Percentiles rank a stretch among this genome's conserved stretches.
Evolutionary conservation across 129 eudicot genomes (phyloP).

Genomic region (Flaveria sonorensis): DNA sequence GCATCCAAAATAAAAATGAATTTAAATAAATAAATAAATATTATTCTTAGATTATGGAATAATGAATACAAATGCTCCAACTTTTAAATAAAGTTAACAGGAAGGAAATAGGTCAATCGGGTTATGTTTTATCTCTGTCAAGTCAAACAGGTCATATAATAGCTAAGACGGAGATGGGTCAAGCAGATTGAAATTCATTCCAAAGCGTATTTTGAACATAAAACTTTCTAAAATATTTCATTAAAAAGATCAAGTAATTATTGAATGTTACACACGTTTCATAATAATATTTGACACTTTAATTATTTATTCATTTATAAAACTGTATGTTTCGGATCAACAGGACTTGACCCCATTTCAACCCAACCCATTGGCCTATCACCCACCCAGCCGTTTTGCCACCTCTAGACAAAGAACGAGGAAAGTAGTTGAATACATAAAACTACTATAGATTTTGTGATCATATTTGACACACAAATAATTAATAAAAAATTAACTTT

Average conservation of each 20-base stretch:
- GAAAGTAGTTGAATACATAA: background rate
- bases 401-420: background rate
- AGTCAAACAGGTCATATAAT: too few species aligned
- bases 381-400: background rate
- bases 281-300: background rate
- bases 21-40: background rate
- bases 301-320: background rate
- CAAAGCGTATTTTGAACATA: background rate
- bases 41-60: background rate
- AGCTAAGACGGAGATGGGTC: background rate
- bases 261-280: background rate
- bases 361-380: background rate
- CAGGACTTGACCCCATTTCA: background rate
- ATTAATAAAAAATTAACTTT: background rate
- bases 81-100: background rate
- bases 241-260: background rate
- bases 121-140: background rate
- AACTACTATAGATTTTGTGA: background rate
- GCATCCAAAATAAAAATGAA: background rate
- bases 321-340: background rate
- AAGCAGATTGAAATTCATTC: background rate
- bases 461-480: background rate
- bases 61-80: background rate
- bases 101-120: background rate
- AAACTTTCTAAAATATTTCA: background rate